A percentile compares a stretch with the other conserved stretches of the same genome.
Evolutionary conservation across 305 asterid species (phyloP).

Genomic region (Fraxinus platypoda): DNA sequence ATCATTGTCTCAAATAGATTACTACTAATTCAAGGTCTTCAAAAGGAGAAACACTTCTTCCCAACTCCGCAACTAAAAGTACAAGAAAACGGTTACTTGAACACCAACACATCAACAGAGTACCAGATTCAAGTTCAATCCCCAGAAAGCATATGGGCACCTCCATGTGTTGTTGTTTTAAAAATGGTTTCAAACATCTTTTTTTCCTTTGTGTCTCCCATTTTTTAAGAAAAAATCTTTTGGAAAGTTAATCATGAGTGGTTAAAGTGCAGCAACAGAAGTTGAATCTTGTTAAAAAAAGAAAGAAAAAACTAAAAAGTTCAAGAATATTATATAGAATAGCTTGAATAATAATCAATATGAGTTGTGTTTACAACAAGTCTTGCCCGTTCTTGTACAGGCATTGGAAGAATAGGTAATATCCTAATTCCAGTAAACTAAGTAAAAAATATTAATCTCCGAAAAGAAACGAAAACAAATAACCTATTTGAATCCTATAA

Average conservation of each 20-base stretch:
- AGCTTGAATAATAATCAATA: neutral
- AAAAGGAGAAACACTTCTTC: constrained; percentile 11
- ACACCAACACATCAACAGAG: neutral
- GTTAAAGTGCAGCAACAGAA: neutral
- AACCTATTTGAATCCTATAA: neutral
- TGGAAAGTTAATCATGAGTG: neutral
- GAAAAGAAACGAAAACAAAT: neutral
- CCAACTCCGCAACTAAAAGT: constrained; percentile 12
- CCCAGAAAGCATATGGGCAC: neutral
- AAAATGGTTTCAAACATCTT: neutral
- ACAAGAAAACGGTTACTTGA: neutral
- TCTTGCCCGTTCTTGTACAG: neutral
- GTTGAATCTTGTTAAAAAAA: neutral
- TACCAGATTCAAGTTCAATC: neutral
- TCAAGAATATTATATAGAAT: neutral
- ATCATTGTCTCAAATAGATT: neutral
- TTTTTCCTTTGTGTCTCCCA: neutral
- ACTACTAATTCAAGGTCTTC: neutral
- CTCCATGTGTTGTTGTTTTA: neutral
- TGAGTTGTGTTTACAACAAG: neutral
- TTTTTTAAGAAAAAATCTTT: neutral
- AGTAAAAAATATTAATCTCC: neutral
- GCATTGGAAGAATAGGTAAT: neutral
- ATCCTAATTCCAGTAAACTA: neutral
- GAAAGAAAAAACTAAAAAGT: neutral